These are phyloP conservation scores for Fusarium stilboides DNA, from an alignment of 2,329 filamentous ascomycete species.

Conservation along the genomic window DNA sequence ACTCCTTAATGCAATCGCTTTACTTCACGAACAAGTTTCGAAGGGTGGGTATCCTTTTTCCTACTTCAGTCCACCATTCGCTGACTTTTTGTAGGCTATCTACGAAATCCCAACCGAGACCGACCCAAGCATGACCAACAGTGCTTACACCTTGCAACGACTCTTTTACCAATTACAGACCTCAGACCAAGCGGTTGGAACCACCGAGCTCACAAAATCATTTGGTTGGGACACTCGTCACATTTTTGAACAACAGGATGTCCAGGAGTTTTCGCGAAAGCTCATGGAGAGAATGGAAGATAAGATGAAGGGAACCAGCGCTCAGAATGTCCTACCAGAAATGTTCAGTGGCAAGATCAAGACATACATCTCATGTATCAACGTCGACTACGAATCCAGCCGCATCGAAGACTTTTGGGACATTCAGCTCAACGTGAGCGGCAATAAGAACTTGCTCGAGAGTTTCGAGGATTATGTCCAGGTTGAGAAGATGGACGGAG, in stretches of 20 bases:
- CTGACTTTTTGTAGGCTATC: conserved; percentile 75
- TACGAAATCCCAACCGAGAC: conserved; percentile 96
- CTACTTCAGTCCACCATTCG: conserved; percentile 5
- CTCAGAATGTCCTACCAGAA: conserved; percentile 88
- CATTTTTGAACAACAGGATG: conserved; percentile 98
- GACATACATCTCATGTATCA: conserved; percentile 98
- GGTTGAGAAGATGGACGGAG: conserved; percentile 96
- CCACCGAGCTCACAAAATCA: conserved; percentile 93
- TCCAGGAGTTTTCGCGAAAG: conserved; percentile 95
- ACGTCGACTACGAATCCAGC: conserved; percentile 97
- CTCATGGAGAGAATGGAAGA: conserved; percentile 98
- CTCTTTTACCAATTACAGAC: conserved; percentile 97
- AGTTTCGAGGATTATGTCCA: conserved; percentile 98
- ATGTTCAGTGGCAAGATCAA: conserved; percentile 99
- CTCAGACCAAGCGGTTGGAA: conserved; percentile 85
- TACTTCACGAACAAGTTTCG: conserved; percentile 95
- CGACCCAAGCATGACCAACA: conserved; percentile 86
- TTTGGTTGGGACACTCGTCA: conserved; percentile 99
- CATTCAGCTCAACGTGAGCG: conserved; percentile 95
- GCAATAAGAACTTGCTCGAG: conserved; percentile 92
- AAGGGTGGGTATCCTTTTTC: conserved; percentile 70
- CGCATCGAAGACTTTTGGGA: conserved; percentile 99
- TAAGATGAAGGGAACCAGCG: conserved; percentile 96
- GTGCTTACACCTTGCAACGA: conserved; percentile 92
- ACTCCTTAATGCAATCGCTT: conserved; percentile 86